These are phyloP conservation scores for Trichomonascus vanleenenianus DNA, from an alignment of 805 yeast genomes.

Conservation along the genomic window DNA sequence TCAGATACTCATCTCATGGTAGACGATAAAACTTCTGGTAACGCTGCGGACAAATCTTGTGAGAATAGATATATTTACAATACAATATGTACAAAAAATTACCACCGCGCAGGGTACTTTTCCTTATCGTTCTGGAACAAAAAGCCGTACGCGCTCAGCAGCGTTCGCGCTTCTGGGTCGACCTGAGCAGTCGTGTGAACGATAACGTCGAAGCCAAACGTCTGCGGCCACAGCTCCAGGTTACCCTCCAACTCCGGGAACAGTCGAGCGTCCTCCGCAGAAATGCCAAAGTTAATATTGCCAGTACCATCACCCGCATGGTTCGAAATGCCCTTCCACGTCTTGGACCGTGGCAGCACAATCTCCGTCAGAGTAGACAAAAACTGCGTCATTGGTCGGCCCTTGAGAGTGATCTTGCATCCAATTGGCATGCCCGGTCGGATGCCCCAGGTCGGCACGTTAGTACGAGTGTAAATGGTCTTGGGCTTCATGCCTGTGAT, in stretches of 20 bases:
- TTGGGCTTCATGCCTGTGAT: constrained; percentile 86
- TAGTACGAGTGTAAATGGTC: constrained; percentile 64
- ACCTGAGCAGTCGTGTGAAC: constrained; percentile 84
- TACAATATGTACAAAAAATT: constrained; percentile 3
- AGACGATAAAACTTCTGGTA: too few relatives aligned
- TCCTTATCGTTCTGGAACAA: constrained; percentile 50
- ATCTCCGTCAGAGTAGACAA: constrained; percentile 79
- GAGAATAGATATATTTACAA: neutral
- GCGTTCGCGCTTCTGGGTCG: constrained; percentile 80
- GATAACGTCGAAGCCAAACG: constrained; percentile 80
- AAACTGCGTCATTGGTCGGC: constrained; percentile 80
- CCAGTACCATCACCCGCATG: constrained; percentile 80
- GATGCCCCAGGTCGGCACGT: constrained; percentile 78
- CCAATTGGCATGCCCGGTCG: constrained; percentile 90
- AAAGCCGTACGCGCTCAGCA: constrained; percentile 73
- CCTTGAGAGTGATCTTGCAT: constrained; percentile 69
- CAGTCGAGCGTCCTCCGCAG: constrained; percentile 62
- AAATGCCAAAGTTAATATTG: constrained; percentile 76
- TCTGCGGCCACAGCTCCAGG: constrained; percentile 81
- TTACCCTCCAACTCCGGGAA: constrained; percentile 93
- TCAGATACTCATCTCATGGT: too few relatives aligned
- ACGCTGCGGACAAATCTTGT: too few relatives aligned
- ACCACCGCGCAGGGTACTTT: constrained; percentile 27
- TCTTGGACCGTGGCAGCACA: constrained; percentile 88
- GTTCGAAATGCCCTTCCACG: constrained; percentile 70